Percentiles rank a stretch among this genome's conserved stretches.
Evolutionary conservation across 768 basidiomycete species (phyloP).

Genomic region (Amanita molliuscula): DNA sequence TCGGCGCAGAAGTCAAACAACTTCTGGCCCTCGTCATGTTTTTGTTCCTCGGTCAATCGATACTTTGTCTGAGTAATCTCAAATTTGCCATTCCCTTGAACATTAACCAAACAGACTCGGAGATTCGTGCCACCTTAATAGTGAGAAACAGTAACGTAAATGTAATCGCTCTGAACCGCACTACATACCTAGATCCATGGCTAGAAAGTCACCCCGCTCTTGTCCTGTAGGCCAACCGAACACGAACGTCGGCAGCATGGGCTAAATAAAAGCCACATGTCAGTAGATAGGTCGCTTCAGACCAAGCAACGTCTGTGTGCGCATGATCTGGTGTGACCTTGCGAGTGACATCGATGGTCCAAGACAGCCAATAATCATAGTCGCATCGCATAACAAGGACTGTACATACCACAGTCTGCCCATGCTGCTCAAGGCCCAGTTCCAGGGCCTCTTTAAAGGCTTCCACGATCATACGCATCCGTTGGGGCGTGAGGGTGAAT

Average conservation of each 20-base stretch:
- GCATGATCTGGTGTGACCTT: not conserved
- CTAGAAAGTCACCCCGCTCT: slow-evolving; percentile 85
- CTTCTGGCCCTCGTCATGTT: slow-evolving; percentile 92
- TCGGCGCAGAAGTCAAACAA: slow-evolving; percentile 98
- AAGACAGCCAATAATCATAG: not conserved
- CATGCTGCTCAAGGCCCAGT: slow-evolving; percentile 68
- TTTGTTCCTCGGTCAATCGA: slow-evolving; percentile 94
- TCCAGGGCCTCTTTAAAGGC: slow-evolving; percentile 92
- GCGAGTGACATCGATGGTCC: not conserved
- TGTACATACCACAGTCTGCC: slow-evolving; percentile 77
- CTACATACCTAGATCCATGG: slow-evolving; percentile 73
- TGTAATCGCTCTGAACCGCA: not conserved
- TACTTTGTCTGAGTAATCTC: slow-evolving; percentile 98
- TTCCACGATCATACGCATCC: slow-evolving; percentile 96
- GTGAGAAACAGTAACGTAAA: not conserved
- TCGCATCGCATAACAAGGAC: not conserved
- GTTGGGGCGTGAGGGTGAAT: slow-evolving; percentile 79
- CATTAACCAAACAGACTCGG: slow-evolving; percentile 93
- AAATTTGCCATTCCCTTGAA: slow-evolving; percentile 91
- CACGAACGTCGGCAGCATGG: slow-evolving; percentile 95
- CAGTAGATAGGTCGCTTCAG: not conserved
- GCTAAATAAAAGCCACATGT: slow-evolving; percentile 31
- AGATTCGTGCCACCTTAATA: slow-evolving; percentile 83
- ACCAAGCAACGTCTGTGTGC: not conserved
- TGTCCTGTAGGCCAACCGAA: slow-evolving; percentile 91